Base-by-base conservation (phyloP, 768 basidiomycete genomes). In the Mycena sanguinolenta region DNA sequence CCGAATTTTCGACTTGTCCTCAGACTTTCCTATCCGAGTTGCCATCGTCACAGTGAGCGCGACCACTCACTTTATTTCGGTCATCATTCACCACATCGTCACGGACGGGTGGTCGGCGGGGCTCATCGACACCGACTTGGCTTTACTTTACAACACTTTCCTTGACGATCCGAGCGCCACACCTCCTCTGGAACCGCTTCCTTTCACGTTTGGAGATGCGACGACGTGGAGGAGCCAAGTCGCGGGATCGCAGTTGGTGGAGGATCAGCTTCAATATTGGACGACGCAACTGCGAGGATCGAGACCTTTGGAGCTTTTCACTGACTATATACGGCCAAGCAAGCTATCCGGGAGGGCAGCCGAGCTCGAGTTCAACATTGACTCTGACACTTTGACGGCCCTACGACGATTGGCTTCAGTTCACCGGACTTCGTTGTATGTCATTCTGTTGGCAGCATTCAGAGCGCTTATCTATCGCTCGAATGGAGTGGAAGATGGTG, bases 191-290 rank as follows among this genome's bases (percentile, higher is more conserved):
- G 53, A 55, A 55, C 53, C 53, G 34, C 53, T 55, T 28, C 53
- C 53, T 30, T 55, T 55, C 53, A 55, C 53, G 53, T 55, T 55
- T 30, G 53, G 53, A 55, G 53, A 55, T 55, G 53, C 53, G 53
- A 34, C 53, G 53, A 55, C 53, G 53, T 55, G 53, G 53, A 55
- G 53, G 53, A 19, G 53, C 53, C 53, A 55, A 55, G 32, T 55
- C 53, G 53, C 28, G 53, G 53, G 53, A 55, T 55, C 53, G 53
- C 53, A 55, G 53, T 55, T 55, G 53, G 53, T 55, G 53, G 34
- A 55, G 30, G 53, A 55, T n/a, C 53, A 55, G 53, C 53, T 55
- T 55, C 53, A 55, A 55, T 55, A 55, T 55, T 55, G 53, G 53
- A 30, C 34, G 32, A 55, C 30, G 32, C 53, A 55, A 55, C 53